phyloP scores from a whole-genome alignment of 371 early-diverging fungal genomes.

The Mucor irregularis region DNA sequence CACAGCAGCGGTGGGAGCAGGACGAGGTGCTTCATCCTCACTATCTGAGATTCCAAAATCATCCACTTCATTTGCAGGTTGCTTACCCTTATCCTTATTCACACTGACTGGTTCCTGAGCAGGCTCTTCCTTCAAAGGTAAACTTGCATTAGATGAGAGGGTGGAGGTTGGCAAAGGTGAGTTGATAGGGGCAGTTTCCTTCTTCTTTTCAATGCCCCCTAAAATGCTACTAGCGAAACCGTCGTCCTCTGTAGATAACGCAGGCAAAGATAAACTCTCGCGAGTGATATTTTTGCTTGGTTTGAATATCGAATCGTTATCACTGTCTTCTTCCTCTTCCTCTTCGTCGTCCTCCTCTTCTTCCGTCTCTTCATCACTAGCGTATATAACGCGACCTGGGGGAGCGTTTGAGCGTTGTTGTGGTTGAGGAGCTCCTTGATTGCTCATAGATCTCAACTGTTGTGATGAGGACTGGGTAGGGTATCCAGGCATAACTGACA shows the following conservation, averaged over 20 bases:
- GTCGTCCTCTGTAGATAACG: constrained; percentile 9
- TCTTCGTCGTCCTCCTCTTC: constrained; percentile 37
- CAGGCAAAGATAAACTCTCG: constrained; percentile 7
- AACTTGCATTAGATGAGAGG: not conserved
- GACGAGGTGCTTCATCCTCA: not conserved
- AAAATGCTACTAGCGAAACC: constrained; percentile 13
- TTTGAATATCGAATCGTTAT: constrained; percentile 29
- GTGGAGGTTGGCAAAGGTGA: not conserved
- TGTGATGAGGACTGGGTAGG: constrained; percentile 6
- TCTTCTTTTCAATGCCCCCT: constrained; percentile 14
- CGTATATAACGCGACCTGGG: constrained; percentile 29
- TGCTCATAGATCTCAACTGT: not conserved
- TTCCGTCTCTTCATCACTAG: constrained; percentile 48
- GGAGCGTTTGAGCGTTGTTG: not conserved
- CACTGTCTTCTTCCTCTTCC: constrained; percentile 28
- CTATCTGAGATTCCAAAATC: constrained; percentile 6
- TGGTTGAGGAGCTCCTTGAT: constrained; percentile 1
- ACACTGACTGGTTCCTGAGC: not conserved
- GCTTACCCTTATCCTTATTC: not conserved
- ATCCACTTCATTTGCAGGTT: not conserved
- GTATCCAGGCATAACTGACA: constrained; percentile 5
- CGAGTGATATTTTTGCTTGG: not conserved
- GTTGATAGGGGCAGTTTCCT: not conserved
- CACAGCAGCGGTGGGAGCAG: not conserved
- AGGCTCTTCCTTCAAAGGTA: too few relatives aligned